A percentile compares a stretch with the other conserved stretches of the same genome.
Evolutionary conservation across 2,329 filamentous ascomycete genomes (phyloP).

Genomic region (Alternaria burnsii): DNA sequence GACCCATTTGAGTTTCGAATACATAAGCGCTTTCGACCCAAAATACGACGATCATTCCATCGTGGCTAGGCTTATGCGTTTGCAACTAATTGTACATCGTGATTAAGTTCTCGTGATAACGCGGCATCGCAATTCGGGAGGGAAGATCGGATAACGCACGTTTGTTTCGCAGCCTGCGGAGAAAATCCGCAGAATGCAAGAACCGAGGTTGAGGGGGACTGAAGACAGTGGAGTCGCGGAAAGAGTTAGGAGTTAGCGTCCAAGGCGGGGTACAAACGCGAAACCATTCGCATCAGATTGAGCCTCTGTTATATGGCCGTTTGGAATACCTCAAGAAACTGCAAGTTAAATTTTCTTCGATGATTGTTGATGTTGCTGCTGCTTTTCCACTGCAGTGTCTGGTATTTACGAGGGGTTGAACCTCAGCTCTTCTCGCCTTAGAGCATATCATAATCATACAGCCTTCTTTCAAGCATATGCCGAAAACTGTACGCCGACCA

Average conservation of each 20-base stretch:
- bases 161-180: not conserved
- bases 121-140: slow-evolving; percentile 3
- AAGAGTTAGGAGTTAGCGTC: not conserved
- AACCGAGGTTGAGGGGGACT: not conserved
- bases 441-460: slow-evolving; percentile 36
- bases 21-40: not conserved
- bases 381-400: not conserved
- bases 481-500: slow-evolving; percentile 41
- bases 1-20: not conserved
- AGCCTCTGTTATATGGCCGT: not conserved
- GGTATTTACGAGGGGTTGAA: slow-evolving; percentile 44
- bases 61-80: not conserved
- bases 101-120: not conserved
- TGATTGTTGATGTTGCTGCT: not conserved
- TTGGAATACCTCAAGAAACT: not conserved
- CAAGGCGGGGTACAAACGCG: slow-evolving; percentile 12
- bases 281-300: not conserved
- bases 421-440: slow-evolving; percentile 35
- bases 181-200: not conserved
- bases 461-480: slow-evolving; percentile 52
- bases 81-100: not conserved
- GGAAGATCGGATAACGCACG: slow-evolving; percentile 3
- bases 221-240: not conserved
- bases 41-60: not conserved
- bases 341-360: not conserved